Percentiles rank a stretch among this genome's conserved stretches.
phyloP scores from a whole-genome alignment of 2,329 filamentous ascomycete genomes.

The Cyclaneusma minus region DNA sequence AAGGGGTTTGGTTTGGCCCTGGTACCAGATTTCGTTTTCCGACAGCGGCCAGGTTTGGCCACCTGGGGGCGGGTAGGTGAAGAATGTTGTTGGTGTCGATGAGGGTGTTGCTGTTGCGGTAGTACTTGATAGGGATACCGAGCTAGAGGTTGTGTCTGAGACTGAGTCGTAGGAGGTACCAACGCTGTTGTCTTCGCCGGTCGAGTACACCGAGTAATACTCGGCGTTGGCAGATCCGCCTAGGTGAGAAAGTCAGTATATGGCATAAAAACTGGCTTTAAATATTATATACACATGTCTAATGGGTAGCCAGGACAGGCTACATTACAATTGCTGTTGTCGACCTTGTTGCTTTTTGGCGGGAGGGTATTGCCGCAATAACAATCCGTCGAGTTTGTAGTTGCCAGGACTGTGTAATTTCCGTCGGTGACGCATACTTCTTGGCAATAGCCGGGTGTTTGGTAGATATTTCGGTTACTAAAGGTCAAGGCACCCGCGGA shows the following conservation, averaged over 20 bases:
- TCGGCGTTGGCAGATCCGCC: conserved; percentile 11
- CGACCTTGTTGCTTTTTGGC: conserved; percentile 7
- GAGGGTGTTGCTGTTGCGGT: too few species aligned
- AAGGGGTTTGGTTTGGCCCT: too few species aligned
- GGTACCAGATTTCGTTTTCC: too few species aligned
- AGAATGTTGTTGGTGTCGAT: too few species aligned
- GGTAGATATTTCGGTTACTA: conserved; percentile 12
- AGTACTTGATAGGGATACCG: too few species aligned
- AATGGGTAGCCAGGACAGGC: conserved; percentile 14
- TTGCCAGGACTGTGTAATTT: conserved; percentile 3
- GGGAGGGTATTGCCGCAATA: conserved; percentile 17
- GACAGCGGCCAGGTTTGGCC: too few species aligned
- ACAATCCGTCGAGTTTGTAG: conserved; percentile 10
- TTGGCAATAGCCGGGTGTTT: conserved; percentile 15
- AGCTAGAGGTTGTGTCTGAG: conserved; percentile 5
- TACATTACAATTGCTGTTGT: conserved; percentile 10
- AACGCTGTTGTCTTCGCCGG: conserved; percentile 8
- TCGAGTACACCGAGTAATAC: conserved; percentile 14
- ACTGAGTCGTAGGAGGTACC: conserved; percentile 5
- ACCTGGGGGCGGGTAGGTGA: too few species aligned
- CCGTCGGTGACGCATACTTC: conserved; percentile 6
- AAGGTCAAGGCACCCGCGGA: conserved; percentile 11
- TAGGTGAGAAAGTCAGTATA: conserved; percentile 2
- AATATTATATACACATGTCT: conserved; percentile 12
- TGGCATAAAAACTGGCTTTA: background rate